Conservation (phyloP, 352 stramenopile genomes). For the Phytophthora tentaculata region DNA sequence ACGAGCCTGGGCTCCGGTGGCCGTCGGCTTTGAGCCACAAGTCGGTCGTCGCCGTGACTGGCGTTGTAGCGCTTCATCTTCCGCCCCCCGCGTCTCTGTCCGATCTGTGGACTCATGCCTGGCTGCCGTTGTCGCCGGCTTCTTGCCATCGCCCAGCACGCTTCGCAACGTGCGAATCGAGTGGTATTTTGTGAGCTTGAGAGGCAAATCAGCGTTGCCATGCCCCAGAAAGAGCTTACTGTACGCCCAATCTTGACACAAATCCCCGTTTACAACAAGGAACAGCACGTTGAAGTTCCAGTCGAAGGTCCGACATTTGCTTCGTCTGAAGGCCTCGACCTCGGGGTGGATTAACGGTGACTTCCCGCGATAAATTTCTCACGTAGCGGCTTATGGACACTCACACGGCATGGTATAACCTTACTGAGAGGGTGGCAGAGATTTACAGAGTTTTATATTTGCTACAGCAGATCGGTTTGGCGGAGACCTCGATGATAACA, state of each 20-base stretch:
- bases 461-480: constrained; percentile 17
- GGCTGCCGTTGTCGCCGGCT: constrained; percentile 25
- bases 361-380: constrained; percentile 34
- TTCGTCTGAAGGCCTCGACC: neutral
- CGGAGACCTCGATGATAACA: constrained; percentile 25
- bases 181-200: constrained; percentile 4
- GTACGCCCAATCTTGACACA: constrained; percentile 14
- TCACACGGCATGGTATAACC: neutral
- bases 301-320: constrained; percentile 29
- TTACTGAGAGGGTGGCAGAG: neutral
- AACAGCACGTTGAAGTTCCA: constrained; percentile 21
- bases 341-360: neutral
- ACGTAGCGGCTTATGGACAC: neutral
- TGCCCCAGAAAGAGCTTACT: constrained; percentile 32
- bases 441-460: too few species aligned
- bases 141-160: constrained; percentile 25
- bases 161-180: constrained; percentile 14
- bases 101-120: constrained; percentile 29
- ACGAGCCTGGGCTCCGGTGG: constrained; percentile 3
- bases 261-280: constrained; percentile 19
- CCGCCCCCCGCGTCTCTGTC: constrained; percentile 37
- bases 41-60: constrained; percentile 21
- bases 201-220: constrained; percentile 26
- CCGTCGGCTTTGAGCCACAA: constrained; percentile 22
- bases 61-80: constrained; percentile 42